Evolutionary conservation across 2,329 filamentous ascomycete genomes (phyloP), one percentile per base, ranked within the genome.

Genomic region (Penicillium sp.): DNA sequence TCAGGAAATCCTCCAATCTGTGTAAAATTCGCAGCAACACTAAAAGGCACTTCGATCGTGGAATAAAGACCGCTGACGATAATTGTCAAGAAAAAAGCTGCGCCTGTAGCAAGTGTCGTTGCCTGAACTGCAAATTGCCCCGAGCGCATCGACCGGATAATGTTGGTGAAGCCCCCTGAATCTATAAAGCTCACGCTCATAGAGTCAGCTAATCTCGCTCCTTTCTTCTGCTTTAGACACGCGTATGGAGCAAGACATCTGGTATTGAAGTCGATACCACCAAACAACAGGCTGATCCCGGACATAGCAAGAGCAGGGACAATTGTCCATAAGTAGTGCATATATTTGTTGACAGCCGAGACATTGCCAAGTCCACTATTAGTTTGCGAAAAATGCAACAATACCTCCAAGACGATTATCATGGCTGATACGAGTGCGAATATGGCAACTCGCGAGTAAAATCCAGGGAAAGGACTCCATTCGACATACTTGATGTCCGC

Each of bases 41-140:
- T 10, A 11, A 2, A 49, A 22, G 58, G 51, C 1, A 61, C 49
- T 4, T 53, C 58, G 1, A 53, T 14, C 4, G 52, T 16, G 1
- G 61, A 59, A n/a, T 61, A 65, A 0, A 65, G 52, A 51, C 63
- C 58, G 19, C 63, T 60, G 4, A 59, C 43, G 2, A 63, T n/a
- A 5, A 63, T 63, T 1, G 58, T 61, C 14, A 65, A 19, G 25
- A 63, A 51, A 1, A 35, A 60, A 2, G 58, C 28, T 3, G 53
- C 30, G 2, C 35, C 11, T 0, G 61, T 54, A 30, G 58, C 49
- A 8, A 63, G 28, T 6, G 63, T 58, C 1, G 56, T 57, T 19
- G 61, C 45, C 16, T 54, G 40, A 0, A 65, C 56, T 6, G 63
- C 58, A 38, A 55, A 58, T 19, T 63, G 49, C 7, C n/a, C 25